A percentile compares a stretch with the other conserved stretches of the same genome.
These are phyloP conservation scores for Malus hybrid DNA, from an alignment of 331 rosid genomes.

Conservation along the genomic window DNA sequence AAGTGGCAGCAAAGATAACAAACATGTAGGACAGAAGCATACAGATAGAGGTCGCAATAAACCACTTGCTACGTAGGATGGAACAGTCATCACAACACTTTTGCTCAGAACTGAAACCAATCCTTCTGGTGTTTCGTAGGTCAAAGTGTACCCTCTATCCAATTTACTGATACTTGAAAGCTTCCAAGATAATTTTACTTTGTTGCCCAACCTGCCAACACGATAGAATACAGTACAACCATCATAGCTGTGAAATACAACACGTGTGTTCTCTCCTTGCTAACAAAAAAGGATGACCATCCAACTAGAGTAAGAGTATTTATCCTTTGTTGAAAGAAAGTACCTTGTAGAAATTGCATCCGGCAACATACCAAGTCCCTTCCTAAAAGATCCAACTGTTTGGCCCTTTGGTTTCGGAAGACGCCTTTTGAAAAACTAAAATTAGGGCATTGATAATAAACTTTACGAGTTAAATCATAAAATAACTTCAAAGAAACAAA, in stretches of 20 bases:
- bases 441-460: constrained; percentile 27
- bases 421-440: constrained; percentile 47
- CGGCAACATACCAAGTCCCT: constrained; percentile 90
- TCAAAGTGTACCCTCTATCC: constrained; percentile 64
- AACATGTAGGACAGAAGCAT: constrained; percentile 27
- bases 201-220: constrained; percentile 68
- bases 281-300: neutral
- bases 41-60: constrained; percentile 80
- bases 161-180: constrained; percentile 66
- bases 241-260: constrained; percentile 8
- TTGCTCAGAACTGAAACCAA: constrained; percentile 59
- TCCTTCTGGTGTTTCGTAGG: constrained; percentile 90
- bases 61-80: constrained; percentile 74
- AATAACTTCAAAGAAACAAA: constrained; percentile 15
- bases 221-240: constrained; percentile 17
- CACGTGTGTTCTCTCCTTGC: neutral
- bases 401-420: constrained; percentile 95
- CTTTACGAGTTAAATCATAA: neutral
- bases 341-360: constrained; percentile 82
- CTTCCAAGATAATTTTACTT: constrained; percentile 85
- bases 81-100: constrained; percentile 84
- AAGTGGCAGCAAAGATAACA: neutral
- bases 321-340: neutral
- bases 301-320: neutral
- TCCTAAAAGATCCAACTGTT: constrained; percentile 91